Evolutionary conservation across 23 red algal species (phyloP).

Genomic region (Rhodosorus marinus): DNA sequence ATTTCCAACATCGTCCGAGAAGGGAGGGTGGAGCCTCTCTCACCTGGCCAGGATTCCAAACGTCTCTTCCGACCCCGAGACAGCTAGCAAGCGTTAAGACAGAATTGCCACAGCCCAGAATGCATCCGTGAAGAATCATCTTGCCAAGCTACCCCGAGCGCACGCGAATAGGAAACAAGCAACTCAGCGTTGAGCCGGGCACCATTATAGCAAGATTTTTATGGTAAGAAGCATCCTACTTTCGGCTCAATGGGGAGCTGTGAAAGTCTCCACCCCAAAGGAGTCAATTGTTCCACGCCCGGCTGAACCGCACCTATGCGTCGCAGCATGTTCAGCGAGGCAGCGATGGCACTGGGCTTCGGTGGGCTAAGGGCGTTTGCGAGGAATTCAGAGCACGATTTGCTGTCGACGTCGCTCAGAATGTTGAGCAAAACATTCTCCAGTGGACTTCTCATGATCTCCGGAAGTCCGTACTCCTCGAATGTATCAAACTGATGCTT

Average conservation of each 20-base stretch:
- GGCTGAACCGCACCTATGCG: background rate
- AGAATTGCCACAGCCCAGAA: background rate
- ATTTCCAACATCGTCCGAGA: no score
- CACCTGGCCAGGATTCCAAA: no score
- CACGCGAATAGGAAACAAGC: no score
- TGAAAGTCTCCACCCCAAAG: background rate
- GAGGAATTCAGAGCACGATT: background rate
- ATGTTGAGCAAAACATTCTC: slow-evolving; percentile 4
- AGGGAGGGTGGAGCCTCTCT: no score
- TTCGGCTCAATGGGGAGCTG: slow-evolving; percentile 3
- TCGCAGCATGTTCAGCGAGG: background rate
- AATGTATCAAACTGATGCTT: slow-evolving; percentile 1
- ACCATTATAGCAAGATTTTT: no score
- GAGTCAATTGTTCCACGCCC: background rate
- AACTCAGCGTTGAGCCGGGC: no score
- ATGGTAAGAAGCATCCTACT: no score
- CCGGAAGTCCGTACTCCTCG: slow-evolving; percentile 8
- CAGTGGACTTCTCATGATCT: slow-evolving; percentile 12
- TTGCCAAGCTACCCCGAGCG: no score
- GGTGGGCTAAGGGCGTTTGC: background rate
- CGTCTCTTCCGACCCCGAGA: background rate
- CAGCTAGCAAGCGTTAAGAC: slow-evolving; percentile 2
- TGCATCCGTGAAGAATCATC: slow-evolving; percentile 3
- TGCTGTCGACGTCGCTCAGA: background rate
- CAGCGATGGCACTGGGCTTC: background rate